Evolutionary conservation across 371 early-diverging fungal species (phyloP).

Genomic region (Actinomortierella wolfii): DNA sequence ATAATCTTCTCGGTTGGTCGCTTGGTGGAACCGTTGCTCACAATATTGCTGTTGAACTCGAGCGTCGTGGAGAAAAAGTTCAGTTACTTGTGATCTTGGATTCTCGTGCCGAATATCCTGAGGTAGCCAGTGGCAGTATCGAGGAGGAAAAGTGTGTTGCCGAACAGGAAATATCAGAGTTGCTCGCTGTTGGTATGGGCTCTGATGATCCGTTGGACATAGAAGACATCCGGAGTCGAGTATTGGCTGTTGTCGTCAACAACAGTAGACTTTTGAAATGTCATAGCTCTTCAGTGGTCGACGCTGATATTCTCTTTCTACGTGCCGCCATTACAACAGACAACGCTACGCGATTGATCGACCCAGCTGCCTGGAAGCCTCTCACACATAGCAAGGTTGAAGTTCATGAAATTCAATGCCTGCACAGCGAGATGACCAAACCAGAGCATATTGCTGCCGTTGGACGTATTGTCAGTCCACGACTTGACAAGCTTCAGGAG

Average conservation of each 20-base stretch:
- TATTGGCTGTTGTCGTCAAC: too few relatives aligned
- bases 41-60: conserved; percentile 11
- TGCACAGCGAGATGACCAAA: conserved; percentile 7
- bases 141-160: background rate
- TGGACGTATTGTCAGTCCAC: background rate
- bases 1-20: conserved; percentile 12
- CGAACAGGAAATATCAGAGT: too few relatives aligned
- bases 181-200: too few relatives aligned
- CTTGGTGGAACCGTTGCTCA: conserved; percentile 14
- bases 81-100: conserved; percentile 5
- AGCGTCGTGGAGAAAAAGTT: conserved; percentile 8
- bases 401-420: conserved; percentile 1
- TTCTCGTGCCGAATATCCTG: conserved; percentile 1
- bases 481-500: conserved; percentile 2
- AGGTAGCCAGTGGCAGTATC: background rate
- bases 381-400: conserved; percentile 1
- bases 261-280: background rate
- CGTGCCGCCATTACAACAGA: conserved; percentile 1
- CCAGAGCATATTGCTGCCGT: conserved; percentile 2
- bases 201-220: too few relatives aligned
- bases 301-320: conserved; percentile 1
- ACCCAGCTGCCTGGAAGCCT: background rate
- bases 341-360: background rate
- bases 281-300: background rate
- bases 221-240: too few relatives aligned